Percentiles rank a stretch among this genome's conserved stretches.
phyloP scores from a whole-genome alignment of 2,329 filamentous ascomycete genomes.

The Sporothrix pseudoabietina region DNA sequence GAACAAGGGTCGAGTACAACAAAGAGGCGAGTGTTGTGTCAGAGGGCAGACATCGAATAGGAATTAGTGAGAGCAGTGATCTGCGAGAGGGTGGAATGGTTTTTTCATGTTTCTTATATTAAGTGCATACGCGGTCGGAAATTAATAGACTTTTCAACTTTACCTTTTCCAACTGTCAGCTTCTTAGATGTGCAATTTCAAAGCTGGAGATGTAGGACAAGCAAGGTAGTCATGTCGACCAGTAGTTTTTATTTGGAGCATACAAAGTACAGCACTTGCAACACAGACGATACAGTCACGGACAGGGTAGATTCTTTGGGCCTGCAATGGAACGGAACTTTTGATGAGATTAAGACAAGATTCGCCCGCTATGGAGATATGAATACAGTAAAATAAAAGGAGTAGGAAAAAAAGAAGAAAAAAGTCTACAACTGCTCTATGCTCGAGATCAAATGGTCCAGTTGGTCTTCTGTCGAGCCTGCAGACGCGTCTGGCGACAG shows the following conservation, averaged over 20 bases:
- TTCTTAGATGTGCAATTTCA: neutral
- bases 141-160: neutral
- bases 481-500: conserved; percentile 37
- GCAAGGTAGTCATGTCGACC: too few relatives aligned
- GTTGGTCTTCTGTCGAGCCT: conserved; percentile 42
- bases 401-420: too few relatives aligned
- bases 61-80: neutral
- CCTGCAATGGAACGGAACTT: too few relatives aligned
- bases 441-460: conserved; percentile 57
- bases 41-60: neutral
- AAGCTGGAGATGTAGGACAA: too few relatives aligned
- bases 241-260: too few relatives aligned
- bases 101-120: neutral
- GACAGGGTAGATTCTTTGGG: too few relatives aligned
- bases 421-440: conserved; percentile 59
- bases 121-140: neutral
- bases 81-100: too few relatives aligned
- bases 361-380: neutral
- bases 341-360: neutral
- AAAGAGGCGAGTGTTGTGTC: neutral
- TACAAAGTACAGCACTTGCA: too few relatives aligned
- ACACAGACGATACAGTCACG: too few relatives aligned
- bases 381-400: neutral
- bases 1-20: neutral
- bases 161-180: neutral